These are phyloP conservation scores for Globisporangium radiosum DNA, from an alignment of 352 stramenopile genomes.

Conservation along the genomic window DNA sequence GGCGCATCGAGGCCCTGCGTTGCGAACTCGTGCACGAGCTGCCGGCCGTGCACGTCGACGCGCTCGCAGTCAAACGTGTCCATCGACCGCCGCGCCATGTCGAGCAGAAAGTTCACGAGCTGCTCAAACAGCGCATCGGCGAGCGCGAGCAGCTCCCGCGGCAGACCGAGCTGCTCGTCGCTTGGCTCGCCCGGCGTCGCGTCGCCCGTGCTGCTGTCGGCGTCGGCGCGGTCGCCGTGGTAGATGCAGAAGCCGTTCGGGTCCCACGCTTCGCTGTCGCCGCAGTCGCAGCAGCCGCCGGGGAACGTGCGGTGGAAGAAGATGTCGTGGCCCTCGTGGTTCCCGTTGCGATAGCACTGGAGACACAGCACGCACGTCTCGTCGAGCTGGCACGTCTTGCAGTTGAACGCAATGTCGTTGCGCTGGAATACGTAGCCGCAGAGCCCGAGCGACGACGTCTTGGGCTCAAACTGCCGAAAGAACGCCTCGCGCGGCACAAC, in stretches of 20 bases:
- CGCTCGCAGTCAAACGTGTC: constrained; percentile 59
- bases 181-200: constrained; percentile 16
- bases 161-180: constrained; percentile 19
- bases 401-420: constrained; percentile 98
- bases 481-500: constrained; percentile 42
- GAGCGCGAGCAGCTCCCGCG: constrained; percentile 37
- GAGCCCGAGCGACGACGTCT: constrained; percentile 42
- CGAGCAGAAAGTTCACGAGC: constrained; percentile 63
- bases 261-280: constrained; percentile 96
- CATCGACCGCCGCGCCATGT: constrained; percentile 71
- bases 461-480: constrained; percentile 53
- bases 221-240: constrained; percentile 61
- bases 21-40: constrained; percentile 16
- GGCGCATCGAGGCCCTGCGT: constrained; percentile 17
- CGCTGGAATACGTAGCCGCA: constrained; percentile 97
- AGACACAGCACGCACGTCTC: constrained; percentile 97
- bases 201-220: constrained; percentile 8
- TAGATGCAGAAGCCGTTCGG: constrained; percentile 90
- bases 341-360: constrained; percentile 91
- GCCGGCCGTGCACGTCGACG: constrained; percentile 39
- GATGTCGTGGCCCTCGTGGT: constrained; percentile 94
- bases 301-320: constrained; percentile 78
- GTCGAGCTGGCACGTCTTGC: constrained; percentile 96
- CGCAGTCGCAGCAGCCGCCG: constrained; percentile 96
- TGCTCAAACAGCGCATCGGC: constrained; percentile 61